Evolutionary conservation across 2,329 filamentous ascomycete species (phyloP).

Genomic region (Leptographium lundbergii): DNA sequence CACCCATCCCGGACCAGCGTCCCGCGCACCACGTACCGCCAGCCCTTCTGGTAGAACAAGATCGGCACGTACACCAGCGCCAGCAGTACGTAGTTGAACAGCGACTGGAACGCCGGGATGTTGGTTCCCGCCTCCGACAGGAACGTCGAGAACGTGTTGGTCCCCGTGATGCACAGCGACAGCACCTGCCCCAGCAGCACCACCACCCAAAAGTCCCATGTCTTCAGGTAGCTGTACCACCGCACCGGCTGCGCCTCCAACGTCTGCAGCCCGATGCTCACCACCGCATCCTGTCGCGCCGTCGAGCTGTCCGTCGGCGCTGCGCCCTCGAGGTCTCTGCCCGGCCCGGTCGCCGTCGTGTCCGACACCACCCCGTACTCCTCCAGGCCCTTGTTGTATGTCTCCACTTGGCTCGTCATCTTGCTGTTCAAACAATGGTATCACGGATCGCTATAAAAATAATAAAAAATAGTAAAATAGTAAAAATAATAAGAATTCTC

Average conservation of each 20-base stretch:
- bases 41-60: constrained; percentile 69
- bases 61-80: constrained; percentile 69
- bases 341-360: background rate
- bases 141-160: constrained; percentile 79
- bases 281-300: constrained; percentile 22
- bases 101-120: constrained; percentile 88
- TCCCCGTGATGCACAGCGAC: constrained; percentile 79
- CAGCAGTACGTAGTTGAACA: constrained; percentile 88
- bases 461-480: background rate
- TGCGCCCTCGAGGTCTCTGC: background rate
- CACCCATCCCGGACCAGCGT: constrained; percentile 63
- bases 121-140: constrained; percentile 54
- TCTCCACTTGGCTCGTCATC: constrained; percentile 1
- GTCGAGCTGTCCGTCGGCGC: background rate
- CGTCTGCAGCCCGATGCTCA: constrained; percentile 38
- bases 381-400: background rate
- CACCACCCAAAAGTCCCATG: constrained; percentile 78
- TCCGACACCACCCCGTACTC: background rate
- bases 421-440: background rate
- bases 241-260: constrained; percentile 40
- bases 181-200: constrained; percentile 71
- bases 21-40: constrained; percentile 49
- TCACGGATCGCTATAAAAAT: background rate
- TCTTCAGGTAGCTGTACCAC: constrained; percentile 67
- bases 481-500: background rate